A percentile compares a stretch with the other conserved stretches of the same genome.
Evolutionary conservation across 1,139 yeast genomes (phyloP).

Genomic region (Debaryomycetaceae sp.): DNA sequence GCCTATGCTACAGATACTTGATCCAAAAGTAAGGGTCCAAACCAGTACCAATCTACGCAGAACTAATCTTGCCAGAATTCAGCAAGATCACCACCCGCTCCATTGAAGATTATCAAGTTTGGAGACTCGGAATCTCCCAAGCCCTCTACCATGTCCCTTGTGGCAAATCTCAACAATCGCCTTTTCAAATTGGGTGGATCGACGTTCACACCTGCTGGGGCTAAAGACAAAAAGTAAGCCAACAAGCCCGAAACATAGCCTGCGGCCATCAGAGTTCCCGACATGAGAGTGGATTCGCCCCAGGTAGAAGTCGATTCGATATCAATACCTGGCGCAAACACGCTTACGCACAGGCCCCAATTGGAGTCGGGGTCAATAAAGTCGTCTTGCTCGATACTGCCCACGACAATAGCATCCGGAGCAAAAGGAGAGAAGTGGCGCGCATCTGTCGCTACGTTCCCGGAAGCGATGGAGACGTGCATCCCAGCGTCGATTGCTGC

Average conservation of each 20-base stretch:
- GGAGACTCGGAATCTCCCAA: conserved; percentile 10
- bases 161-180: conserved; percentile 26
- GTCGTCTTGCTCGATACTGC: conserved; percentile 70
- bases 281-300: conserved; percentile 70
- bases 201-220: no score
- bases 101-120: conserved; percentile 16
- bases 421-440: conserved; percentile 78
- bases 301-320: conserved; percentile 82
- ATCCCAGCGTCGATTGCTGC: conserved; percentile 77
- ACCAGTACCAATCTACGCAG: no score
- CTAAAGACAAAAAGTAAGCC: conserved; percentile 82
- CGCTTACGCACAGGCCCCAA: conserved; percentile 77
- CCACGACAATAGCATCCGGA: conserved; percentile 66
- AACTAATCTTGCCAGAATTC: conserved; percentile 15
- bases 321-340: conserved; percentile 79
- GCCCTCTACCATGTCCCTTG: conserved; percentile 19
- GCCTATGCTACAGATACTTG: no score
- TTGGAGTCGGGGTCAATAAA: conserved; percentile 72
- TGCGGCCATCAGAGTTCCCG: conserved; percentile 99
- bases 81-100: conserved; percentile 14
- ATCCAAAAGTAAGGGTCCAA: no score
- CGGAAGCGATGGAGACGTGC: conserved; percentile 83
- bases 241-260: conserved; percentile 92
- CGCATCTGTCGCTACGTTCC: conserved; percentile 79
- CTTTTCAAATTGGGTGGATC: conserved; percentile 26